These are phyloP conservation scores for Ascochyta pisi DNA, from an alignment of 2,329 filamentous ascomycete genomes.

Conservation along the genomic window DNA sequence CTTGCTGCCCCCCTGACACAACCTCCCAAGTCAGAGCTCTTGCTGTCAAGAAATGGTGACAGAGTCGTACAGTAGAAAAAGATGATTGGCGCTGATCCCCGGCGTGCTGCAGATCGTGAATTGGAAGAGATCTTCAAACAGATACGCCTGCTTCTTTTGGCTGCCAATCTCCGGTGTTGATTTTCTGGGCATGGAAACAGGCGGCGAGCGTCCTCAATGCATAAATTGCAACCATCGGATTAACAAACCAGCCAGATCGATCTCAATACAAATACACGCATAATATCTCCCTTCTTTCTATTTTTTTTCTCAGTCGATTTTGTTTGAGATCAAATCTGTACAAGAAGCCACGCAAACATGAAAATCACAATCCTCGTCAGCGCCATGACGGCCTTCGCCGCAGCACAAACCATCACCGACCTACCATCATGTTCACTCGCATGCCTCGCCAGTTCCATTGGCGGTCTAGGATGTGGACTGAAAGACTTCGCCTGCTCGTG, in stretches of 20 bases:
- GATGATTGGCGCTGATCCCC: conserved; percentile 7
- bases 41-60: neutral
- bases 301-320: neutral
- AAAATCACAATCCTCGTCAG: conserved; percentile 37
- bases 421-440: conserved; percentile 53
- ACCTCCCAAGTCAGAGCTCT: neutral
- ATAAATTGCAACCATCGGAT: neutral
- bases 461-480: conserved; percentile 49
- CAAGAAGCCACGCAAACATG: conserved; percentile 25
- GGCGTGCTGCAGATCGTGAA: neutral
- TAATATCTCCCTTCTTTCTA: neutral
- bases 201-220: neutral
- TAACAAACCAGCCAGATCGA: neutral
- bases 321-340: neutral
- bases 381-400: conserved; percentile 47
- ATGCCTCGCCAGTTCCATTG: conserved; percentile 25
- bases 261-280: too few relatives aligned
- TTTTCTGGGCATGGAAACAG: neutral
- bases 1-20: neutral
- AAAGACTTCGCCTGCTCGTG: conserved; percentile 58
- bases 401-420: conserved; percentile 49
- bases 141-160: conserved; percentile 14
- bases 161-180: conserved; percentile 6
- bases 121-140: neutral
- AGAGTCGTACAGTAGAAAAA: conserved; percentile 2